phyloP scores from a whole-genome alignment of 2,329 filamentous ascomycete genomes.

The Colletotrichum truncatum region DNA sequence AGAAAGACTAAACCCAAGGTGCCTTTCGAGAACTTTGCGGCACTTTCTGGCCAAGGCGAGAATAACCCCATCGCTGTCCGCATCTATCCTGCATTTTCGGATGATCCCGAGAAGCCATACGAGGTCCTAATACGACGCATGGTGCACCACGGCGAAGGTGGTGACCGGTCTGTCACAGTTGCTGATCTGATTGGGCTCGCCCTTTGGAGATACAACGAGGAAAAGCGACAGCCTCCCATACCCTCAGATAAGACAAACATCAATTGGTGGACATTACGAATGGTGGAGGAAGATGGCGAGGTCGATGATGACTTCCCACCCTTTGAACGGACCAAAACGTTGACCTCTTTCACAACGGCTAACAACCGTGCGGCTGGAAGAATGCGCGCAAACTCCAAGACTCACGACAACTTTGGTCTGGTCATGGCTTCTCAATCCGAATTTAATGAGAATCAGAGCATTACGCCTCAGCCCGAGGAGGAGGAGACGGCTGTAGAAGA shows the following conservation, averaged over 20 bases:
- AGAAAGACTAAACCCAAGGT: conserved; percentile 75
- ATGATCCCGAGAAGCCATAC: conserved; percentile 69
- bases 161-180: conserved; percentile 73
- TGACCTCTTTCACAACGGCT: conserved; percentile 83
- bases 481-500: conserved; percentile 46
- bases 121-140: conserved; percentile 77
- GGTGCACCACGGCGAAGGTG: conserved; percentile 73
- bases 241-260: conserved; percentile 75
- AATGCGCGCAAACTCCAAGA: conserved; percentile 75
- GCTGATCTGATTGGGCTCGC: conserved; percentile 84
- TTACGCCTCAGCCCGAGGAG: conserved; percentile 69
- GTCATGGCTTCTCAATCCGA: conserved; percentile 76
- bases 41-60: conserved; percentile 81
- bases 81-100: conserved; percentile 79
- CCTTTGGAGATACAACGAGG: conserved; percentile 80
- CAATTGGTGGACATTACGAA: conserved; percentile 83
- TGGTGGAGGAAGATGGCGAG: conserved; percentile 86
- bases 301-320: conserved; percentile 88
- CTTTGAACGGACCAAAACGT: conserved; percentile 75
- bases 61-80: conserved; percentile 79
- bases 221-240: conserved; percentile 75
- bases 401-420: conserved; percentile 85
- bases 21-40: conserved; percentile 80
- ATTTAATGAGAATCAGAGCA: conserved; percentile 73
- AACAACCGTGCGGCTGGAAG: conserved; percentile 73